A percentile compares a stretch with the other conserved stretches of the same genome.
Evolutionary conservation across 2,329 filamentous ascomycete species (phyloP).

Genomic region (Aspergillus brasiliensis): DNA sequence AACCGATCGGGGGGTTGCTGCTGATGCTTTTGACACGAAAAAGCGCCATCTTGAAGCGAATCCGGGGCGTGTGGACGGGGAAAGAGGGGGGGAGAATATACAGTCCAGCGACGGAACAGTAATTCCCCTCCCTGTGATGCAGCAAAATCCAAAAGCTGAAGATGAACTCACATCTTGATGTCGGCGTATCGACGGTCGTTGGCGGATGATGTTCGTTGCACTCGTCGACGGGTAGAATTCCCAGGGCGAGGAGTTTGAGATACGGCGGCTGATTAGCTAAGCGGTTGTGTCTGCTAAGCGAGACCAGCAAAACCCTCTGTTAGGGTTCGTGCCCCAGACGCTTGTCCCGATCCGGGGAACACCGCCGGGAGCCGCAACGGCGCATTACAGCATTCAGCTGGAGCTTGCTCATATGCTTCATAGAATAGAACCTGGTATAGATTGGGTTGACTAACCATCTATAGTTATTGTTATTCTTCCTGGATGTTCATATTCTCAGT

Average conservation of each 20-base stretch:
- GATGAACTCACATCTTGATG: constrained; percentile 49
- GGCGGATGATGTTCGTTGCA: constrained; percentile 49
- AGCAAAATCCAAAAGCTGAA: constrained; percentile 23
- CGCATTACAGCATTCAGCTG: too few species aligned
- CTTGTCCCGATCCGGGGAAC: constrained; percentile 5
- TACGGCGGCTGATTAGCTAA: constrained; percentile 45
- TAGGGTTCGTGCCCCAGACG: constrained; percentile 39
- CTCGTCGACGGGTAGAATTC: constrained; percentile 41
- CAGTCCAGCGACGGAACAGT: constrained; percentile 21
- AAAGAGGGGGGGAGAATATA: constrained; percentile 7
- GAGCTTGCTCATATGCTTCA: too few species aligned
- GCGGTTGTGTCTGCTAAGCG: constrained; percentile 41
- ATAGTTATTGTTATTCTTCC: too few species aligned
- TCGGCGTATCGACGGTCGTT: constrained; percentile 50
- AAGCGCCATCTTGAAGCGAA: constrained; percentile 8
- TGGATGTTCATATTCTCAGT: not conserved
- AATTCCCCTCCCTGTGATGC: constrained; percentile 20
- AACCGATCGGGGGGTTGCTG: constrained; percentile 15
- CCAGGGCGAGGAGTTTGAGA: constrained; percentile 44
- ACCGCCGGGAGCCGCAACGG: constrained; percentile 1
- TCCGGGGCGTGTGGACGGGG: constrained; percentile 8
- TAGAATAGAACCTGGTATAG: too few species aligned
- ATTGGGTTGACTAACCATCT: too few species aligned
- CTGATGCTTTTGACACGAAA: constrained; percentile 4
- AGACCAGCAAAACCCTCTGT: constrained; percentile 33